These are phyloP conservation scores for Neurospora sp. DNA, from an alignment of 2,329 filamentous ascomycete species.

Conservation along the genomic window DNA sequence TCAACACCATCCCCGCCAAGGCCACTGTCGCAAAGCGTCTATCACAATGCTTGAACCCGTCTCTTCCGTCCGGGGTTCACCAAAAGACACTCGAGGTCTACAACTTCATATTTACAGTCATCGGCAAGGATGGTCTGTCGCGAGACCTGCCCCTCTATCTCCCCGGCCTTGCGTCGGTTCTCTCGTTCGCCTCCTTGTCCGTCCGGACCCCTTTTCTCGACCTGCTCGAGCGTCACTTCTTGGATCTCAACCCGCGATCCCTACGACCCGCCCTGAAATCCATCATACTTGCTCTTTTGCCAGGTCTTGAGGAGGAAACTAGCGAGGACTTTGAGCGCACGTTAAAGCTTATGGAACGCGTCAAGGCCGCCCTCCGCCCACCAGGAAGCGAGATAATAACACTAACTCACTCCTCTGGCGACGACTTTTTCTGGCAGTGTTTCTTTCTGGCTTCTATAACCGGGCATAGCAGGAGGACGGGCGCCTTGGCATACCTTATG, in stretches of 20 bases:
- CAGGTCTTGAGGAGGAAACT: slow-evolving; percentile 89
- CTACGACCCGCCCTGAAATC: slow-evolving; percentile 85
- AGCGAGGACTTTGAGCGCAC: slow-evolving; percentile 95
- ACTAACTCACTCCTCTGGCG: slow-evolving; percentile 48
- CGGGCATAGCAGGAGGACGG: slow-evolving; percentile 72
- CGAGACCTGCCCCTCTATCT: slow-evolving; percentile 80
- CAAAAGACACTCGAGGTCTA: slow-evolving; percentile 97
- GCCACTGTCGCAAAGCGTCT: slow-evolving; percentile 77
- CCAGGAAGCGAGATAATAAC: slow-evolving; percentile 39
- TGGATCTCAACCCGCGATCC: slow-evolving; percentile 58
- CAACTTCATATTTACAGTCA: slow-evolving; percentile 74
- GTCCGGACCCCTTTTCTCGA: slow-evolving; percentile 80
- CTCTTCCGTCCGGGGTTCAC: slow-evolving; percentile 89
- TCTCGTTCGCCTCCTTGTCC: slow-evolving; percentile 90
- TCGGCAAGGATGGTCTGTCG: slow-evolving; percentile 72
- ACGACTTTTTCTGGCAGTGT: slow-evolving; percentile 97
- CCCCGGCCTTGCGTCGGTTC: slow-evolving; percentile 76
- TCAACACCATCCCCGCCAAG: slow-evolving; percentile 70
- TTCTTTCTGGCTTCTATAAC: slow-evolving; percentile 92
- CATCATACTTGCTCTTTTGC: slow-evolving; percentile 78
- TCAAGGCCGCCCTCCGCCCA: slow-evolving; percentile 60
- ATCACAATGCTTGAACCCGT: slow-evolving; percentile 89
- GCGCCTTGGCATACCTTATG: slow-evolving; percentile 77
- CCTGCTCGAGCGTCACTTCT: slow-evolving; percentile 70
- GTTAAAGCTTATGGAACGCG: slow-evolving; percentile 63